phyloP scores from a whole-genome alignment of 129 eudicot genomes.

The Flaveria brownii region DNA sequence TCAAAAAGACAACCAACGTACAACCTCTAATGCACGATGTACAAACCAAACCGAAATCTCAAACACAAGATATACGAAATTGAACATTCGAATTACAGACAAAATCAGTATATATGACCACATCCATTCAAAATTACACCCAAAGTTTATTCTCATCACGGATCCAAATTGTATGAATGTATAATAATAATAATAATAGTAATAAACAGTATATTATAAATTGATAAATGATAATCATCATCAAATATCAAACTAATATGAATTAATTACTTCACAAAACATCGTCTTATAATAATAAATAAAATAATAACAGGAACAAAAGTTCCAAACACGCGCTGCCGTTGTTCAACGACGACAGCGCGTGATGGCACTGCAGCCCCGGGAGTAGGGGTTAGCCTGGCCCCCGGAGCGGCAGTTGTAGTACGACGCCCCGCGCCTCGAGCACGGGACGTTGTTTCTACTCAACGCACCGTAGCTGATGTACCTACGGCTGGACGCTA shows the following conservation, averaged over 20 bases:
- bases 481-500: slow-evolving; percentile 42
- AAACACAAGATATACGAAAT: not conserved
- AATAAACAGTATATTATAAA: too few species aligned
- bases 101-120: slow-evolving; percentile 18
- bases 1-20: slow-evolving; percentile 1
- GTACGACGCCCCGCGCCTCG: slow-evolving; percentile 70
- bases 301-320: slow-evolving; percentile 18
- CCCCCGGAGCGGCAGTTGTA: slow-evolving; percentile 72
- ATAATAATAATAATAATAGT: not conserved
- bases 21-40: not conserved
- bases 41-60: not conserved
- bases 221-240: slow-evolving; percentile 21
- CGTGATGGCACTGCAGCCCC: slow-evolving; percentile 62
- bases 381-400: slow-evolving; percentile 64
- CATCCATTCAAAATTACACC: slow-evolving; percentile 25
- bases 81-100: slow-evolving; percentile 17
- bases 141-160: slow-evolving; percentile 13
- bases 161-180: slow-evolving; percentile 16
- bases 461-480: slow-evolving; percentile 67
- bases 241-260: slow-evolving; percentile 22
- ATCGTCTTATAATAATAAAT: slow-evolving; percentile 23
- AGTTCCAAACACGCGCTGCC: not conserved
- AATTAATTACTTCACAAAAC: slow-evolving; percentile 26
- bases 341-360: slow-evolving; percentile 54
- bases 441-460: slow-evolving; percentile 61